A percentile compares a stretch with the other conserved stretches of the same genome.
Evolutionary conservation across 2,329 filamentous ascomycete species (phyloP).

Genomic region (Phialemoniopsis sp.): DNA sequence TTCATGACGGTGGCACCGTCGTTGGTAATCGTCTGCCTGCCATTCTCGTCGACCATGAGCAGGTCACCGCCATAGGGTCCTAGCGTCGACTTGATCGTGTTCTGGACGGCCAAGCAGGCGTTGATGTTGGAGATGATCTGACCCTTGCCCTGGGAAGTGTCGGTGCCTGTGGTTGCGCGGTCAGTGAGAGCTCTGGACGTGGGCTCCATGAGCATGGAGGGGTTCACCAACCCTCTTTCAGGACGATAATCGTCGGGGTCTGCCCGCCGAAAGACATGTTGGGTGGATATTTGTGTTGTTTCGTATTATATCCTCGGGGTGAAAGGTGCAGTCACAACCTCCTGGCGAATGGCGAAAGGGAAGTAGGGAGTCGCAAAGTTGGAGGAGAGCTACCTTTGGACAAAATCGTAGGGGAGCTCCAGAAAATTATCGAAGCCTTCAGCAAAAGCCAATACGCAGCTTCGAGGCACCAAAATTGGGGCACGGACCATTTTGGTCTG

Average conservation of each 20-base stretch:
- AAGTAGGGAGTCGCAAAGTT: too few relatives aligned
- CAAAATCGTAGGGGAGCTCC: background rate
- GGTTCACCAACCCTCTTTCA: conserved; percentile 79
- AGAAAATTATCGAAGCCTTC: conserved; percentile 4
- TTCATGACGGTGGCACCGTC: conserved; percentile 99
- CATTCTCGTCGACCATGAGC: conserved; percentile 93
- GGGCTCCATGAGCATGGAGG: conserved; percentile 17
- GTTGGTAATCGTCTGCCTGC: conserved; percentile 96
- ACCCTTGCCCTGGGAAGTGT: conserved; percentile 93
- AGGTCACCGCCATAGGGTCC: conserved; percentile 96
- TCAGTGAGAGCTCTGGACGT: conserved; percentile 17
- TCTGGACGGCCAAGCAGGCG: conserved; percentile 92
- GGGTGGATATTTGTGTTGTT: conserved; percentile 6
- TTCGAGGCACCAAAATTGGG: too few relatives aligned
- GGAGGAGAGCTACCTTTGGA: too few relatives aligned
- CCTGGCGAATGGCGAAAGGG: too few relatives aligned
- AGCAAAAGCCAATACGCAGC: too few relatives aligned
- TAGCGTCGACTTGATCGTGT: conserved; percentile 91
- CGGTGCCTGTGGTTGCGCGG: conserved; percentile 65
- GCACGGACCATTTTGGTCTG: too few relatives aligned
- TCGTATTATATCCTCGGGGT: too few relatives aligned
- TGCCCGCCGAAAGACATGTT: conserved; percentile 95
- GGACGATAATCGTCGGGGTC: conserved; percentile 95
- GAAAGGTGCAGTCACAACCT: too few relatives aligned
- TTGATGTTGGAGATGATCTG: conserved; percentile 98